These are phyloP conservation scores for Chytriomyces sp. DNA, from an alignment of 192 early-diverging fungal species.

Conservation along the genomic window DNA sequence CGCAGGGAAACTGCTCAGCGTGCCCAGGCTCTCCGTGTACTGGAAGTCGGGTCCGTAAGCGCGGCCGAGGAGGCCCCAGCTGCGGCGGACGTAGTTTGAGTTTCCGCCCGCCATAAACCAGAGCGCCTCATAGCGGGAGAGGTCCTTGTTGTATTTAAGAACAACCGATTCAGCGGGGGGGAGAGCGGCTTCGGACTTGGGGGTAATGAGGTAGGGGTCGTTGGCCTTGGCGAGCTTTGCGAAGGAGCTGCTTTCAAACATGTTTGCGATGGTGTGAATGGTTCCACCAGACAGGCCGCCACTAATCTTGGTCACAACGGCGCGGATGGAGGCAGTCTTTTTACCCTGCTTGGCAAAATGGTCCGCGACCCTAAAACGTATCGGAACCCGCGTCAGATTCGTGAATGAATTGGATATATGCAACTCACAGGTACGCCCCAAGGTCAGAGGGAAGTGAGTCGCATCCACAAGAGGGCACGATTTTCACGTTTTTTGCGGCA, in stretches of 20 bases:
- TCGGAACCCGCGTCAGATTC: no score
- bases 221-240: slow-evolving; percentile 24
- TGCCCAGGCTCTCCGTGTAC: slow-evolving; percentile 67
- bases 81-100: slow-evolving; percentile 65
- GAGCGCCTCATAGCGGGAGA: slow-evolving; percentile 61
- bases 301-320: slow-evolving; percentile 33
- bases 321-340: slow-evolving; percentile 24
- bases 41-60: slow-evolving; percentile 60
- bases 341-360: slow-evolving; percentile 45
- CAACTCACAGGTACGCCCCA: slow-evolving; percentile 60
- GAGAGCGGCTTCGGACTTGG: slow-evolving; percentile 18
- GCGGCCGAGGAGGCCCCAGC: slow-evolving; percentile 54
- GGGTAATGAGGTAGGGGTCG: slow-evolving; percentile 38
- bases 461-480: slow-evolving; percentile 85
- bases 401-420: no score
- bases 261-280: slow-evolving; percentile 41
- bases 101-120: slow-evolving; percentile 69
- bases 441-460: slow-evolving; percentile 91
- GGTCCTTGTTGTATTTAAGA: slow-evolving; percentile 56
- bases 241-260: slow-evolving; percentile 32
- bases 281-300: slow-evolving; percentile 75
- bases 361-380: slow-evolving; percentile 50
- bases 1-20: slow-evolving; percentile 48
- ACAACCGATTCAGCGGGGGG: neutral
- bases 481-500: slow-evolving; percentile 59